Evolutionary conservation across 768 basidiomycete genomes (phyloP).

Genomic region (Paxillus involutus): DNA sequence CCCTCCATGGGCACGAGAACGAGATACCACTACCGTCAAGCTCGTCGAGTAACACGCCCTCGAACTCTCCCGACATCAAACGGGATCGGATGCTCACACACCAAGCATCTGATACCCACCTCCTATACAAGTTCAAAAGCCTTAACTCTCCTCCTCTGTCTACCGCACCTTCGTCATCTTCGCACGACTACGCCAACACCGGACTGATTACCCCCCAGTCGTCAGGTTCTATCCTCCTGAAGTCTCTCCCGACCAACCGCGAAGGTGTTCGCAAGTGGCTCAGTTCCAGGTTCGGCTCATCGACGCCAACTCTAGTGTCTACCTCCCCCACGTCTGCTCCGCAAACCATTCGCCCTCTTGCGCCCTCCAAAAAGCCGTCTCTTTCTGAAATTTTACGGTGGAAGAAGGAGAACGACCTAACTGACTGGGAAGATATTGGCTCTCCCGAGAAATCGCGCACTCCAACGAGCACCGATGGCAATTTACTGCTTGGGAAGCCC

Average conservation of each 20-base stretch:
- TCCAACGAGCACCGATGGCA: conserved; percentile 47
- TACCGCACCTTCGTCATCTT: conserved; percentile 44
- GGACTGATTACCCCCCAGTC: conserved; percentile 32
- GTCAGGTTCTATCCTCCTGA: conserved; percentile 35
- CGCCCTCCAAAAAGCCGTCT: conserved; percentile 59
- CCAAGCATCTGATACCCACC: conserved; percentile 67
- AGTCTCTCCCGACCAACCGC: conserved; percentile 65
- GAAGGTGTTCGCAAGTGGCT: conserved; percentile 84
- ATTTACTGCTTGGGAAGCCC: conserved; percentile 25
- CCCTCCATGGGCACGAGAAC: conserved; percentile 45
- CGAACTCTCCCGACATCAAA: conserved; percentile 47
- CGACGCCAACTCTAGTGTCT: conserved; percentile 38
- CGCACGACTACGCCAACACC: conserved; percentile 51
- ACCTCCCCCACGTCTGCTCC: conserved; percentile 34
- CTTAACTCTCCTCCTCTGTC: conserved; percentile 40
- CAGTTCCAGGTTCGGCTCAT: conserved; percentile 54
- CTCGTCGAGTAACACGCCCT: conserved; percentile 51
- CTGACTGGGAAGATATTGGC: conserved; percentile 67
- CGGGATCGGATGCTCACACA: conserved; percentile 67
- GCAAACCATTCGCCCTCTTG: conserved; percentile 34
- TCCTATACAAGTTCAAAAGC: conserved; percentile 53
- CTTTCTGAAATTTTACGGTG: conserved; percentile 62
- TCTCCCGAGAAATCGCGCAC: conserved; percentile 44
- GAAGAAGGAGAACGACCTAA: conserved; percentile 56
- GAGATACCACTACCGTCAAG: conserved; percentile 42